A percentile compares a stretch with the other conserved stretches of the same genome.
Conservation (phyloP, 345 rosid species). For the Eucalyptus tenuipes region DNA sequence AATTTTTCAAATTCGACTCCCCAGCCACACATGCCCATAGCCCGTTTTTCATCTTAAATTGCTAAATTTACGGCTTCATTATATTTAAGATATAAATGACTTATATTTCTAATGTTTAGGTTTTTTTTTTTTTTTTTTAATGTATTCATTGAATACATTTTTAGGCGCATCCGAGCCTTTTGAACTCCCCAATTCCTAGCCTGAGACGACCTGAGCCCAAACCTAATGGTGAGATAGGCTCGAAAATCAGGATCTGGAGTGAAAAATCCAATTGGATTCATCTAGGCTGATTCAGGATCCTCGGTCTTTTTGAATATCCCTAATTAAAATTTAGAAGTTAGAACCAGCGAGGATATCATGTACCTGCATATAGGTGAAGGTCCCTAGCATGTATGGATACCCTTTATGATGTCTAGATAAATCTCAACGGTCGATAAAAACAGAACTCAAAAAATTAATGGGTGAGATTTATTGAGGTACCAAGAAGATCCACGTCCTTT, state of each 20-base stretch:
- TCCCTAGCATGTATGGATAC: not conserved
- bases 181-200: not conserved
- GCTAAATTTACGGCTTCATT: not conserved
- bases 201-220: not conserved
- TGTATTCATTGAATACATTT: not conserved
- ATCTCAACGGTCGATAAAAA: not conserved
- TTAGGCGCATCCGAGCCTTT: not conserved
- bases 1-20: not conserved
- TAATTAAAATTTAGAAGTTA: not conserved
- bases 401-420: not conserved
- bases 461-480: not conserved
- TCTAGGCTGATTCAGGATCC: not conserved
- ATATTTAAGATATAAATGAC: not conserved
- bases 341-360: not conserved
- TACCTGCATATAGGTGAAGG: not conserved
- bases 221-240: not conserved
- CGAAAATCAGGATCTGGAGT: not conserved
- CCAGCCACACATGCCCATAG: not conserved
- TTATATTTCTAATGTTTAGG: not conserved
- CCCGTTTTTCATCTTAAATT: not conserved
- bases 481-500: not conserved
- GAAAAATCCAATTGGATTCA: not conserved
- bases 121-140: not conserved
- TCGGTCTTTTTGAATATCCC: not conserved
- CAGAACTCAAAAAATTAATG: not conserved